These are phyloP conservation scores for Citrullus colocynthis DNA, from an alignment of 306 rosid genomes.

Conservation along the genomic window DNA sequence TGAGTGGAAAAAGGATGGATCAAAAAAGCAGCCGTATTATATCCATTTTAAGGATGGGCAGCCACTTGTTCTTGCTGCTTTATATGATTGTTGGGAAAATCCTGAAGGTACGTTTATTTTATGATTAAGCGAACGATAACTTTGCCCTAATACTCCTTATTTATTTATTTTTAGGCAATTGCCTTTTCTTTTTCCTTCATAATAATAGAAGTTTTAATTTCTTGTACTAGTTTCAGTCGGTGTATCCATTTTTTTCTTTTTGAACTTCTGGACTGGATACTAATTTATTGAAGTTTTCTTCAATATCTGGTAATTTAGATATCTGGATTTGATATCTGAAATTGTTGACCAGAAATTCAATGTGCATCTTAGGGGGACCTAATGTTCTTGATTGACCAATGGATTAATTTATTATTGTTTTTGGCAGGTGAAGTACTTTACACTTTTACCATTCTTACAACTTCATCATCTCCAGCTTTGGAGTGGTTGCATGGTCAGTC, in stretches of 20 bases:
- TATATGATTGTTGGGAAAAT: slow-evolving; percentile 75
- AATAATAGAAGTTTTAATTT: neutral
- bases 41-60: slow-evolving; percentile 73
- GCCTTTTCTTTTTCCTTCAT: neutral
- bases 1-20: slow-evolving; percentile 91
- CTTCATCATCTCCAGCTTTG: slow-evolving; percentile 68
- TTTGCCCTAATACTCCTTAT: neutral
- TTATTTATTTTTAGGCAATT: too few relatives aligned
- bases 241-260: neutral
- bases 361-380: neutral
- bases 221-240: neutral
- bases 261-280: neutral
- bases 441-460: slow-evolving; percentile 67
- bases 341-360: neutral
- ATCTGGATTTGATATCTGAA: neutral
- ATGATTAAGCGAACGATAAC: neutral
- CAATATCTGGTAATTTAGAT: neutral
- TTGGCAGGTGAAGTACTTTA: slow-evolving; percentile 54
- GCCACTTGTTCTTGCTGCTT: slow-evolving; percentile 81
- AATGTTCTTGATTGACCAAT: neutral
- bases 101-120: slow-evolving; percentile 38
- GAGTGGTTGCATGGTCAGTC: slow-evolving; percentile 82
- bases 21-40: slow-evolving; percentile 85
- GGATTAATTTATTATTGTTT: neutral
- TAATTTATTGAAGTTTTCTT: neutral